phyloP scores from a whole-genome alignment of 2,329 filamentous ascomycete genomes.

The Microascus cirrosus region DNA sequence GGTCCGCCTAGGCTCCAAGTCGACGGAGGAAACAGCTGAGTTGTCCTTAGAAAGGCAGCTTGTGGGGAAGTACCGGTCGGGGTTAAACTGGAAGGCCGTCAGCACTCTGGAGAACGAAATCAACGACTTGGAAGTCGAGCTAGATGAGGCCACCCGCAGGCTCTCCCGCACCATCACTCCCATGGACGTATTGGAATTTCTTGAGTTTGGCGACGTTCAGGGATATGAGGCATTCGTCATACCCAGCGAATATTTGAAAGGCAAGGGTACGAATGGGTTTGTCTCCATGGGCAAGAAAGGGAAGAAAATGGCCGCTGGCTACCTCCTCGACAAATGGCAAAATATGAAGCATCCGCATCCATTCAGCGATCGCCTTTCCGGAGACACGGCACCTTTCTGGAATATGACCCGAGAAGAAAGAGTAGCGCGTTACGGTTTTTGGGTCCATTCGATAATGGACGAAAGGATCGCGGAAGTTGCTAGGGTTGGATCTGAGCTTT shows the following conservation, averaged over 20 bases:
- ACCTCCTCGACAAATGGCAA: conserved; percentile 45
- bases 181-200: conserved; percentile 4
- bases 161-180: neutral
- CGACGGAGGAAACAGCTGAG: conserved; percentile 29
- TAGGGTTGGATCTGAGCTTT: conserved; percentile 24
- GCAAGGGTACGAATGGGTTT: conserved; percentile 1
- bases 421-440: conserved; percentile 20
- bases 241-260: neutral
- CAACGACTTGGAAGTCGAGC: conserved; percentile 23
- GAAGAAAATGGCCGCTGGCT: conserved; percentile 15
- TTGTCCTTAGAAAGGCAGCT: conserved; percentile 34
- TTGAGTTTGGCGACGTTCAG: conserved; percentile 5
- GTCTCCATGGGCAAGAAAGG: neutral
- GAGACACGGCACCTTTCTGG: conserved; percentile 35
- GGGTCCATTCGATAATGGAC: conserved; percentile 31
- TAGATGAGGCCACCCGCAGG: conserved; percentile 11
- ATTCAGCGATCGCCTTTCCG: conserved; percentile 19
- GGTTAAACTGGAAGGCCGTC: conserved; percentile 15
- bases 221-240: neutral
- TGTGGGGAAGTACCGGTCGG: conserved; percentile 2
- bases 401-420: conserved; percentile 27
- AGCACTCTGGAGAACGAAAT: conserved; percentile 22
- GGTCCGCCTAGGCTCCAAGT: conserved; percentile 54
- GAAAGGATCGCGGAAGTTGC: conserved; percentile 36
- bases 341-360: conserved; percentile 30